phyloP scores from a whole-genome alignment of 192 early-diverging fungal species.

The Podila horticola region DNA sequence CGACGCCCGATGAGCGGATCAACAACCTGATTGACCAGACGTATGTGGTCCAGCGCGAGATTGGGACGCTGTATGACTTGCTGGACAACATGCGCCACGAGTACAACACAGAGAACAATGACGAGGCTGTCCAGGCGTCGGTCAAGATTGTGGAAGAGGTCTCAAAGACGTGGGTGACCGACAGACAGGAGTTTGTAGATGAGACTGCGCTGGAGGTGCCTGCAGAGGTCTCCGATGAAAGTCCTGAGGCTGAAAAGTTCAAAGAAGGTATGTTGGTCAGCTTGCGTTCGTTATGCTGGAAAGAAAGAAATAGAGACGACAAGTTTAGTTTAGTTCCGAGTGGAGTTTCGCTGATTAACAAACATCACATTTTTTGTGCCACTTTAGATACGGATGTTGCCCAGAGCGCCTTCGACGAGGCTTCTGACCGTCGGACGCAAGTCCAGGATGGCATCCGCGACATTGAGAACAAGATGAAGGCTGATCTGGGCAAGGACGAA shows the following conservation, averaged over 20 bases:
- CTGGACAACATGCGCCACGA: constrained; percentile 51
- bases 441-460: constrained; percentile 49
- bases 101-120: constrained; percentile 68
- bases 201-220: constrained; percentile 22
- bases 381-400: constrained; percentile 32
- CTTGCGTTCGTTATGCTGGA: constrained; percentile 9
- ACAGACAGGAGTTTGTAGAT: constrained; percentile 19
- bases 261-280: constrained; percentile 30
- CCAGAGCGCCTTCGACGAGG: constrained; percentile 31
- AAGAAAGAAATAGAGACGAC: not conserved
- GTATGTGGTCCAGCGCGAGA: constrained; percentile 14
- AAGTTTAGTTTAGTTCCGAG: no score
- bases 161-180: constrained; percentile 12
- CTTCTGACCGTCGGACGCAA: constrained; percentile 26
- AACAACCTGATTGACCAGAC: constrained; percentile 34
- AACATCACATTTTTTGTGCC: not conserved
- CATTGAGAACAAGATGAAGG: constrained; percentile 62
- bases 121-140: constrained; percentile 62
- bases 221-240: constrained; percentile 22
- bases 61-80: constrained; percentile 20
- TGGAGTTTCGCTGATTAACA: constrained; percentile 7
- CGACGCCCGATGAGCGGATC: constrained; percentile 33
- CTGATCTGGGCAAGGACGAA: constrained; percentile 78
- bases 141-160: constrained; percentile 52
- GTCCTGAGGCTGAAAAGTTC: constrained; percentile 36